Evolutionary conservation across 139 green algal genomes (phyloP).

Genomic region (Coelastrella sp.): DNA sequence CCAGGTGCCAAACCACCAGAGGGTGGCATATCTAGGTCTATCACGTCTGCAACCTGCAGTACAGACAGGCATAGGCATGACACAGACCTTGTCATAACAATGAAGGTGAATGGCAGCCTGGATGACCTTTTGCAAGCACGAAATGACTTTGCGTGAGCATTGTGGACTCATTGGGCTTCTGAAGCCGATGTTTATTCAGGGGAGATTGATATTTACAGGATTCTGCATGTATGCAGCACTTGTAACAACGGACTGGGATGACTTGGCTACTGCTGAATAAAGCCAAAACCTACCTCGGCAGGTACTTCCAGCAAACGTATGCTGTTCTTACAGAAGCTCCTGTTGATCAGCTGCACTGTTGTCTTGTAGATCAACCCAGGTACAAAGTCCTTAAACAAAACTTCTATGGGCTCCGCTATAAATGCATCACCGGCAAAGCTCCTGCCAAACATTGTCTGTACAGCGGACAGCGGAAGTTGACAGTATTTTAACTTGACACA

Average conservation of each 20-base stretch:
- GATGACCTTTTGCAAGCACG: too few species aligned
- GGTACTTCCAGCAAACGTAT: constrained; percentile 57
- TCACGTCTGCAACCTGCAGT: constrained; percentile 49
- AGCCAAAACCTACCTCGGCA: constrained; percentile 17
- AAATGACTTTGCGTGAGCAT: too few species aligned
- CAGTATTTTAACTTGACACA: too few species aligned
- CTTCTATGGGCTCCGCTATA: constrained; percentile 59
- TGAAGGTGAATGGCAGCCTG: too few species aligned
- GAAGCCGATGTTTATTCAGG: too few species aligned
- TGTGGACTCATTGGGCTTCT: too few species aligned
- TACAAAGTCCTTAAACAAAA: constrained; percentile 73
- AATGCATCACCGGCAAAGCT: constrained; percentile 72
- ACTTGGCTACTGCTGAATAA: neutral
- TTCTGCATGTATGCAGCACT: too few species aligned
- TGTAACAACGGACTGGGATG: neutral
- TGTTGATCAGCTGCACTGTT: constrained; percentile 71
- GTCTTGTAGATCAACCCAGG: constrained; percentile 59
- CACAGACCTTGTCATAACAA: too few species aligned
- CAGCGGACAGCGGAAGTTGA: too few species aligned
- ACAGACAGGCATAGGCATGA: neutral
- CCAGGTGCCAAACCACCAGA: constrained; percentile 72
- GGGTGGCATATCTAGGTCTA: constrained; percentile 67
- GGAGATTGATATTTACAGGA: too few species aligned
- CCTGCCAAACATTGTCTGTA: constrained; percentile 64
- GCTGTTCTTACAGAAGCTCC: constrained; percentile 69